Conservation (phyloP, 768 basidiomycete species). For the Xerocomellus dryophilus region DNA sequence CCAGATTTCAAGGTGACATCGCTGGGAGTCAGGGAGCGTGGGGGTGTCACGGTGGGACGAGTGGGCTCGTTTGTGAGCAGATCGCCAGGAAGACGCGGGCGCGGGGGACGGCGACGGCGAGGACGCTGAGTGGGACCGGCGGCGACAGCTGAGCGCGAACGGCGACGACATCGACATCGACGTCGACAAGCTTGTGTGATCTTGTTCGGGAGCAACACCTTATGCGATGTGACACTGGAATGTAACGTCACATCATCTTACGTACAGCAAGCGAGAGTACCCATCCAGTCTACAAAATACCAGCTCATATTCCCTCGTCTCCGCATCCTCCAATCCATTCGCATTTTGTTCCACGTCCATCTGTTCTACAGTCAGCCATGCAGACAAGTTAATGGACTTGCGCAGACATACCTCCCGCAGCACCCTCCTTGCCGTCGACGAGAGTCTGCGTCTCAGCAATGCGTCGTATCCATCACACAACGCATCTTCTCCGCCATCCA, state of each 20-base stretch:
- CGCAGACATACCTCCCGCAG: constrained; percentile 27
- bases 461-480: constrained; percentile 23
- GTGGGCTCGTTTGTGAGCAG: constrained; percentile 48
- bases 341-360: not conserved
- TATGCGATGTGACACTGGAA: constrained; percentile 11
- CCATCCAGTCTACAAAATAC: constrained; percentile 20
- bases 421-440: constrained; percentile 22
- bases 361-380: constrained; percentile 6
- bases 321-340: no score
- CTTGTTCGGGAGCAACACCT: constrained; percentile 16
- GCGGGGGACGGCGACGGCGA: constrained; percentile 36
- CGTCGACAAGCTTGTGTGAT: constrained; percentile 1
- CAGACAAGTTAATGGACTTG: not conserved
- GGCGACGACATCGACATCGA: constrained; percentile 35
- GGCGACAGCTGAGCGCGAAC: constrained; percentile 39
- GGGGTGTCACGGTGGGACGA: constrained; percentile 38
- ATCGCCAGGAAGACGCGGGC: constrained; percentile 39
- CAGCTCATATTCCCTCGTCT: constrained; percentile 12
- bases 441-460: constrained; percentile 34
- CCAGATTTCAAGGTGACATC: constrained; percentile 54
- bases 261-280: constrained; percentile 20
- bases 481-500: constrained; percentile 20
- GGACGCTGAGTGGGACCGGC: constrained; percentile 51
- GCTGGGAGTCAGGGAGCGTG: constrained; percentile 38
- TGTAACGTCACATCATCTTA: constrained; percentile 26